A percentile compares a stretch with the other conserved stretches of the same genome.
Evolutionary conservation across 1,284 basidiomycete species (phyloP).

Genomic region (Austropuccinia psidii): DNA sequence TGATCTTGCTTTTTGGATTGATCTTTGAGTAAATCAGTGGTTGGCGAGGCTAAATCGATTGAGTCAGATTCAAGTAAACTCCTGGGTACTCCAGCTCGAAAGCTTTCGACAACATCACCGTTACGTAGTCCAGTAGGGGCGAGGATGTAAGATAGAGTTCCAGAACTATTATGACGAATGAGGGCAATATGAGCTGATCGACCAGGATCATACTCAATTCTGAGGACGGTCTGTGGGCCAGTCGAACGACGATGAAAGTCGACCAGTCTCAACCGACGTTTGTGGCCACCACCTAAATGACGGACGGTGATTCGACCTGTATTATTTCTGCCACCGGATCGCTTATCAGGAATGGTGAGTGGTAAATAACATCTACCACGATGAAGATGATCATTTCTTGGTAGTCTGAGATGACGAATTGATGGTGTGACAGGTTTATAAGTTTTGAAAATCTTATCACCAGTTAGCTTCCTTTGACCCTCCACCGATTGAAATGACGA

Average conservation of each 20-base stretch:
- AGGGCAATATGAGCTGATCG: constrained; percentile 90
- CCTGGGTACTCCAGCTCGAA: constrained; percentile 52
- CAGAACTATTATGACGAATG: constrained; percentile 53
- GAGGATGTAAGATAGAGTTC: constrained; percentile 67
- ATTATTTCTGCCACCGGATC: constrained; percentile 76
- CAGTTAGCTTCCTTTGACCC: constrained; percentile 23
- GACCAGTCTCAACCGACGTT: constrained; percentile 71
- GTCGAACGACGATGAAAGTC: constrained; percentile 73
- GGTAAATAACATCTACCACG: constrained; percentile 71
- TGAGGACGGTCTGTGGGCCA: constrained; percentile 77
- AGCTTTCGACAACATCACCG: constrained; percentile 81
- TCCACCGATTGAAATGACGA: neutral
- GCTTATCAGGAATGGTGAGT: constrained; percentile 73
- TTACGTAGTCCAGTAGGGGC: constrained; percentile 81
- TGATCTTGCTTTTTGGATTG: neutral
- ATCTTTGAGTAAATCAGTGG: neutral
- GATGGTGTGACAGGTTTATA: constrained; percentile 41
- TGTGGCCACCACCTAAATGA: constrained; percentile 83
- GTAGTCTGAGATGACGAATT: constrained; percentile 76
- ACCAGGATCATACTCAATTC: constrained; percentile 95
- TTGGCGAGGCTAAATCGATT: neutral
- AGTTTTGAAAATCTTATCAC: constrained; percentile 34
- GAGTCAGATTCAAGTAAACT: constrained; percentile 25
- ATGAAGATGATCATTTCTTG: constrained; percentile 72
- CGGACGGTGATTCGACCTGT: constrained; percentile 77